Percentiles rank a stretch among this genome's conserved stretches.
Evolutionary conservation across 148 eudicot species (phyloP).

Genomic region (Nepenthes gracilis): DNA sequence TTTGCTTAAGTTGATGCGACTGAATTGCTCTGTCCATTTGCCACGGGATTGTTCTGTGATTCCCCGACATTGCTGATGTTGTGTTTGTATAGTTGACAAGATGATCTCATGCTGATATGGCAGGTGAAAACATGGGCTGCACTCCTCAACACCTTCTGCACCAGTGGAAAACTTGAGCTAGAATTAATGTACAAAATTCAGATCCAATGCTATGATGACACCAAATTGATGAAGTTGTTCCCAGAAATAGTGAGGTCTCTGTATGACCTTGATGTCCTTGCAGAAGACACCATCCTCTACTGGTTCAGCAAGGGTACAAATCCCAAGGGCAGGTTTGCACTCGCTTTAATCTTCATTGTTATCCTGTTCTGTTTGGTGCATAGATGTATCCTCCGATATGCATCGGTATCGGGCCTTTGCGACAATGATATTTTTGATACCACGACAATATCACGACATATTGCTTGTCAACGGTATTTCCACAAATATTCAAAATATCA

Average conservation of each 20-base stretch:
- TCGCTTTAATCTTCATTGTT: background rate
- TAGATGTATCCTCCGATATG: too few relatives aligned
- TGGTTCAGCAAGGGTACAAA: constrained; percentile 94
- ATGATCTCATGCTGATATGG: constrained; percentile 1
- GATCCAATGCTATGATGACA: constrained; percentile 91
- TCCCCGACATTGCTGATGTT: too few relatives aligned
- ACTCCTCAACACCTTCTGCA: constrained; percentile 81
- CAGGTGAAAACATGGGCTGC: constrained; percentile 93
- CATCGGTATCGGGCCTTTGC: too few relatives aligned
- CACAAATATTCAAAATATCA: too few relatives aligned
- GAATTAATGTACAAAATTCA: constrained; percentile 92
- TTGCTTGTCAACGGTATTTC: too few relatives aligned
- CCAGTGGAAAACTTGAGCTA: constrained; percentile 82
- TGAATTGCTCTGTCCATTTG: too few relatives aligned
- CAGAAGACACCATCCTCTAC: constrained; percentile 90
- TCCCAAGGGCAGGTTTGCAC: constrained; percentile 80
- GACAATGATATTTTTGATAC: too few relatives aligned
- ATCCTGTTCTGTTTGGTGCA: background rate
- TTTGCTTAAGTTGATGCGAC: too few relatives aligned
- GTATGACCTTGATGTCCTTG: constrained; percentile 92
- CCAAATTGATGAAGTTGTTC: constrained; percentile 91
- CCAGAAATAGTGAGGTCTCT: constrained; percentile 91
- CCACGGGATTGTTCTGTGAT: too few relatives aligned
- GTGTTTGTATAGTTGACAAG: background rate
- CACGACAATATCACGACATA: too few relatives aligned